These are phyloP conservation scores for Pleurotus citrinopileatus DNA, from an alignment of 768 basidiomycete species.

Conservation along the genomic window DNA sequence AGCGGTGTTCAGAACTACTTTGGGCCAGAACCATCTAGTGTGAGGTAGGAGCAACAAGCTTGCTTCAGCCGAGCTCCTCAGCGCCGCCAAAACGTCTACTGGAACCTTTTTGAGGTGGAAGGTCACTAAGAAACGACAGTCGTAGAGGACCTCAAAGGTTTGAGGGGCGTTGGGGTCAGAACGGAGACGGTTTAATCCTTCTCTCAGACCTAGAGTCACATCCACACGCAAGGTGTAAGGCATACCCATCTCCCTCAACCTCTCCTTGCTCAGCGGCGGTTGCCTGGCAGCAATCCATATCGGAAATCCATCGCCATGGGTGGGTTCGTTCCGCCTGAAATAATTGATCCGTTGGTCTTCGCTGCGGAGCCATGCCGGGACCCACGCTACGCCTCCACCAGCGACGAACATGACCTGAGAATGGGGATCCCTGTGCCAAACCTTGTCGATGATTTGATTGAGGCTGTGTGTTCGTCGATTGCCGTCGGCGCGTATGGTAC, in stretches of 20 bases:
- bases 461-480: constrained; percentile 47
- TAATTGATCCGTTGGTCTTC: constrained; percentile 19
- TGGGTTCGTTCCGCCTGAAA: constrained; percentile 8
- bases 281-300: constrained; percentile 66
- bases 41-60: constrained; percentile 33
- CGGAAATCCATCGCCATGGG: constrained; percentile 22
- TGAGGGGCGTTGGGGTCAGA: constrained; percentile 14
- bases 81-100: constrained; percentile 22
- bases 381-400: constrained; percentile 66
- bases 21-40: constrained; percentile 48
- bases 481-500: constrained; percentile 60
- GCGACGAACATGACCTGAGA: constrained; percentile 37
- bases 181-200: constrained; percentile 16
- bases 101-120: constrained; percentile 47
- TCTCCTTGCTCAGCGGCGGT: constrained; percentile 40
- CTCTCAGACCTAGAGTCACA: constrained; percentile 30
- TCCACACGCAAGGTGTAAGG: constrained; percentile 34
- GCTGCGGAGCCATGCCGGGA: constrained; percentile 40
- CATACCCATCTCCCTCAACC: constrained; percentile 21
- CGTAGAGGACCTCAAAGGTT: constrained; percentile 48
- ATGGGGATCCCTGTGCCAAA: constrained; percentile 42
- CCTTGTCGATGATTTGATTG: constrained; percentile 39
- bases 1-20: constrained; percentile 30
- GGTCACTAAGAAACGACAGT: constrained; percentile 59
- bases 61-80: constrained; percentile 19